A percentile compares a stretch with the other conserved stretches of the same genome.
Evolutionary conservation across 345 rosid genomes (phyloP).

Genomic region (Luvunga scandens): DNA sequence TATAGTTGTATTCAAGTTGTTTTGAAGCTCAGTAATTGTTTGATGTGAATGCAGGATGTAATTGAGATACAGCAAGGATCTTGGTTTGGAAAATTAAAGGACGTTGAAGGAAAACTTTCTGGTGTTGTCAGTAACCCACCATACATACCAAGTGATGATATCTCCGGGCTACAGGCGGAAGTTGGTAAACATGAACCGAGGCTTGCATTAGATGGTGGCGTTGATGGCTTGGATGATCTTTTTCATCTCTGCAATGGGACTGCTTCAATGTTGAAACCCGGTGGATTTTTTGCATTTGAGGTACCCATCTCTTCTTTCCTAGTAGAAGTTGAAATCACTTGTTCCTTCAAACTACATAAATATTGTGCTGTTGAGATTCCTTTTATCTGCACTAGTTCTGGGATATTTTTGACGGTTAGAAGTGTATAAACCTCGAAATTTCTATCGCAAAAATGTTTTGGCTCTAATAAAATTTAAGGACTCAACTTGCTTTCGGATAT

Average conservation of each 20-base stretch:
- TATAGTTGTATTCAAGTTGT: background rate
- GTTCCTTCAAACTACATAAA: background rate
- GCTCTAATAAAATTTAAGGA: background rate
- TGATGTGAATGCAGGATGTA: slow-evolving; percentile 38
- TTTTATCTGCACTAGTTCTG: background rate
- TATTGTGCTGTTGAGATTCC: too few relatives aligned
- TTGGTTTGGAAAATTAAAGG: slow-evolving; percentile 79
- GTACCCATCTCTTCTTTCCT: slow-evolving; percentile 21
- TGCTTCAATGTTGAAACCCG: slow-evolving; percentile 63
- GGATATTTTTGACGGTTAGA: background rate
- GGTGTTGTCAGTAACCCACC: slow-evolving; percentile 93
- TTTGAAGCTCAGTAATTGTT: slow-evolving; percentile 1
- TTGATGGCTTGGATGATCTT: slow-evolving; percentile 67
- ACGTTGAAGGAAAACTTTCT: slow-evolving; percentile 58
- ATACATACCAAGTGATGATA: slow-evolving; percentile 69
- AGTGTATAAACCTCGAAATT: background rate
- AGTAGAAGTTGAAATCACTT: background rate
- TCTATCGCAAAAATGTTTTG: background rate
- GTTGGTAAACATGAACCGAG: slow-evolving; percentile 87
- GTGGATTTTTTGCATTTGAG: slow-evolving; percentile 90
- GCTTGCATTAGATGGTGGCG: slow-evolving; percentile 89
- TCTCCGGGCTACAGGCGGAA: slow-evolving; percentile 76
- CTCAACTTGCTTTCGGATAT: background rate
- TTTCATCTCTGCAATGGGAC: slow-evolving; percentile 63
- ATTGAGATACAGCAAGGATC: slow-evolving; percentile 73